A percentile compares a stretch with the other conserved stretches of the same genome.
Conservation (phyloP, 768 basidiomycete genomes). For the Cubamyces sp. region DNA sequence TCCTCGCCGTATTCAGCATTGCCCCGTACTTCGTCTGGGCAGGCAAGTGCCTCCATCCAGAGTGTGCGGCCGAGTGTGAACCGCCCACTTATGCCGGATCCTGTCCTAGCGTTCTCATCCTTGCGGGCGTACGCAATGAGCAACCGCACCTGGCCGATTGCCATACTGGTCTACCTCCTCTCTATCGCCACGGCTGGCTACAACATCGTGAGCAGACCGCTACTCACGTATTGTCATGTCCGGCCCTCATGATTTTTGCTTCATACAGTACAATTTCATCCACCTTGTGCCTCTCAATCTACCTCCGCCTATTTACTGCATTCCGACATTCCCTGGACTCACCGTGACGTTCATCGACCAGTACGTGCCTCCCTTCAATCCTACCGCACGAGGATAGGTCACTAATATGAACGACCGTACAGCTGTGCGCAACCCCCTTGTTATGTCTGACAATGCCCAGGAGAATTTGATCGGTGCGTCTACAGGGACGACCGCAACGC, state of each 20-base stretch:
- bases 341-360: slow-evolving; percentile 3
- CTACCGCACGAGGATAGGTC: too few species aligned
- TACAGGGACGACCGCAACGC: slow-evolving; percentile 8
- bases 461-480: not conserved
- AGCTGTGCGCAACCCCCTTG: too few species aligned
- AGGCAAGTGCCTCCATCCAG: not conserved
- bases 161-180: not conserved
- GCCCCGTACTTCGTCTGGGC: slow-evolving; percentile 9
- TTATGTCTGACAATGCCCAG: too few species aligned
- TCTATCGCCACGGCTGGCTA: not conserved
- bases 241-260: too few species aligned
- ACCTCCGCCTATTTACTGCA: slow-evolving; percentile 3
- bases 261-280: not conserved
- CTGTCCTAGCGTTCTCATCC: not conserved
- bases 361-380: not conserved
- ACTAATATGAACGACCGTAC: too few species aligned
- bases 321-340: not conserved
- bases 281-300: slow-evolving; percentile 7
- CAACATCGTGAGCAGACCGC: not conserved
- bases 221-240: not conserved
- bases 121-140: slow-evolving; percentile 14
- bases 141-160: slow-evolving; percentile 8
- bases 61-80: too few species aligned
- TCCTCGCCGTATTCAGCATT: slow-evolving; percentile 7
- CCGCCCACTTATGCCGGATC: not conserved